Conservation (phyloP, 1,139 yeast species). For the Pichia sp. region DNA sequence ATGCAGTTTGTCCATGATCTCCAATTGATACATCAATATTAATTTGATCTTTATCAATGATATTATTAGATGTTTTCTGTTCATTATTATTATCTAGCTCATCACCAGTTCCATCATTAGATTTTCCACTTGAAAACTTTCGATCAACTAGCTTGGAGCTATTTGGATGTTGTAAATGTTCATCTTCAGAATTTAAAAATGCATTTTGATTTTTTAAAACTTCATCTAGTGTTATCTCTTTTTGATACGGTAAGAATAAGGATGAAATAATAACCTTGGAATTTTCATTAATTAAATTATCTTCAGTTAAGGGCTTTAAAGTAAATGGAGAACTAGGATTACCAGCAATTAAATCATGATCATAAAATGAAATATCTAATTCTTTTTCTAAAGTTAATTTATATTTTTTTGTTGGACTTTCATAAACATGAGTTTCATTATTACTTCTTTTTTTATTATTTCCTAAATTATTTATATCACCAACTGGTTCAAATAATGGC, state of each 20-base stretch:
- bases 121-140: not conserved
- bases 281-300: constrained; percentile 31
- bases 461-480: not conserved
- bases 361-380: constrained; percentile 17
- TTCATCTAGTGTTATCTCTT: constrained; percentile 22
- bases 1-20: constrained; percentile 84
- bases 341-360: constrained; percentile 31
- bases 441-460: constrained; percentile 1
- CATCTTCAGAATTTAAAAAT: constrained; percentile 1
- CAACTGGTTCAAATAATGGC: constrained; percentile 43
- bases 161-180: not conserved
- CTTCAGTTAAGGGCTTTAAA: constrained; percentile 41
- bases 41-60: constrained; percentile 30
- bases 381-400: not conserved
- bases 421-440: constrained; percentile 1
- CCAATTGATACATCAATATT: constrained; percentile 82
- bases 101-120: not conserved
- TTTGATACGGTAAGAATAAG: constrained; percentile 42
- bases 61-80: not conserved
- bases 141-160: not conserved
- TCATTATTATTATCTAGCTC: too few species aligned
- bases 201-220: constrained; percentile 4
- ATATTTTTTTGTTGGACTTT: constrained; percentile 15
- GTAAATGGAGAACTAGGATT: constrained; percentile 48
- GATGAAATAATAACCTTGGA: constrained; percentile 54